A percentile compares a stretch with the other conserved stretches of the same genome.
phyloP scores from a whole-genome alignment of 345 rosid species.

The Hypericum perforatum region DNA sequence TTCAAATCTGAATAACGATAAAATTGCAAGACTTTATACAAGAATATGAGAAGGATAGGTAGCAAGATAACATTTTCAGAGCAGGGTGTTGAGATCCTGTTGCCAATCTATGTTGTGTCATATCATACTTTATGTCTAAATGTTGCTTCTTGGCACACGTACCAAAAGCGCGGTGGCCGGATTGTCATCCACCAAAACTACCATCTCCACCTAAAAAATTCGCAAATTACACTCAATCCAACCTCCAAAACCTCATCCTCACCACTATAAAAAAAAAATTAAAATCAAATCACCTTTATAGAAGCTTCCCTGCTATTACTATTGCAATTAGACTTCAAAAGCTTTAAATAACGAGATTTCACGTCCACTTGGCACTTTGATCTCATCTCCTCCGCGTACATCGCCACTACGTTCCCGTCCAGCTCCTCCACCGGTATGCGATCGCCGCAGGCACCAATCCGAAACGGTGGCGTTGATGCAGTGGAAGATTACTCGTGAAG shows the following conservation, averaged over 20 bases:
- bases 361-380: constrained; percentile 37
- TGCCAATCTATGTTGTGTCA: no score
- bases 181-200: constrained; percentile 59
- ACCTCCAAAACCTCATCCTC: background rate
- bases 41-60: no score
- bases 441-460: constrained; percentile 36
- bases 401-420: constrained; percentile 53
- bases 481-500: no score
- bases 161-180: constrained; percentile 58
- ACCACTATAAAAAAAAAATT: background rate
- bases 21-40: no score
- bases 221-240: constrained; percentile 2
- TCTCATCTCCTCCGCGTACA: constrained; percentile 54
- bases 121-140: no score
- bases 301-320: background rate
- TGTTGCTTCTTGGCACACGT: constrained; percentile 3
- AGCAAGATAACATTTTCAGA: background rate
- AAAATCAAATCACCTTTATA: background rate
- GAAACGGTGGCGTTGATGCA: background rate
- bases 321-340: constrained; percentile 22
- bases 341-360: constrained; percentile 43
- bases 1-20: no score
- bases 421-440: constrained; percentile 49
- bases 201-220: constrained; percentile 48
- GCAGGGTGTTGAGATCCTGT: background rate